phyloP scores from a whole-genome alignment of 2,329 filamentous ascomycete species.

The Sordariomycetes sp. region DNA sequence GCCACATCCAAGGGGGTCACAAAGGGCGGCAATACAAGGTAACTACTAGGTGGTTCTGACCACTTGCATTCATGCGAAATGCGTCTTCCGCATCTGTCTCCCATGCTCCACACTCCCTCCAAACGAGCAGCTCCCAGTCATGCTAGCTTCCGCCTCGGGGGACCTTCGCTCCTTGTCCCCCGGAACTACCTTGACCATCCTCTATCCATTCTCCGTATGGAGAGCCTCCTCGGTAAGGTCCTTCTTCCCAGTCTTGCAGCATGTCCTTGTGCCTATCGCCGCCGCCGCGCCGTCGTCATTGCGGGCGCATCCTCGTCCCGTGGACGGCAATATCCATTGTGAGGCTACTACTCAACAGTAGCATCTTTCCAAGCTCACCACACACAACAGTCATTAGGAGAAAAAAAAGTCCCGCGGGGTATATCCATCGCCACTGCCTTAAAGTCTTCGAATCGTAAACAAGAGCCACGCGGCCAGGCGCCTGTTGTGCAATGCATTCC shows the following conservation, averaged over 20 bases:
- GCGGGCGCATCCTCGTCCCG: too few relatives aligned
- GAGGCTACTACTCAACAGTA: conserved; percentile 1
- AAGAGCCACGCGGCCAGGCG: conserved; percentile 1
- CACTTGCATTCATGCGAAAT: conserved; percentile 11
- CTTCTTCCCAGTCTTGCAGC: conserved; percentile 2
- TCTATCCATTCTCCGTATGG: background rate
- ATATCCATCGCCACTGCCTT: conserved; percentile 9
- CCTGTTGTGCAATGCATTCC: background rate
- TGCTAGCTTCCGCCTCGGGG: background rate
- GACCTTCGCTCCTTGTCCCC: background rate
- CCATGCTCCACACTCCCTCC: background rate
- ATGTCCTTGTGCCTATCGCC: conserved; percentile 4
- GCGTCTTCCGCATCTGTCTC: conserved; percentile 16
- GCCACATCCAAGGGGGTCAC: too few relatives aligned
- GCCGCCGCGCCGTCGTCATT: background rate
- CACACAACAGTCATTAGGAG: conserved; percentile 5
- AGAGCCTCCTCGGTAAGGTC: background rate
- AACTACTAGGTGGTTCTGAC: too few relatives aligned
- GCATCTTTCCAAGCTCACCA: conserved; percentile 5
- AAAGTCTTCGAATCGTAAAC: conserved; percentile 3
- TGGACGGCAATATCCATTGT: conserved; percentile 2
- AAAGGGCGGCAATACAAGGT: too few relatives aligned
- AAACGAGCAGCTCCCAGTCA: background rate
- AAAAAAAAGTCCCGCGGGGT: conserved; percentile 6
- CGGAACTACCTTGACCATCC: background rate